Evolutionary conservation across 2,329 filamentous ascomycete species (phyloP).

Genomic region (Xylaria sp.): DNA sequence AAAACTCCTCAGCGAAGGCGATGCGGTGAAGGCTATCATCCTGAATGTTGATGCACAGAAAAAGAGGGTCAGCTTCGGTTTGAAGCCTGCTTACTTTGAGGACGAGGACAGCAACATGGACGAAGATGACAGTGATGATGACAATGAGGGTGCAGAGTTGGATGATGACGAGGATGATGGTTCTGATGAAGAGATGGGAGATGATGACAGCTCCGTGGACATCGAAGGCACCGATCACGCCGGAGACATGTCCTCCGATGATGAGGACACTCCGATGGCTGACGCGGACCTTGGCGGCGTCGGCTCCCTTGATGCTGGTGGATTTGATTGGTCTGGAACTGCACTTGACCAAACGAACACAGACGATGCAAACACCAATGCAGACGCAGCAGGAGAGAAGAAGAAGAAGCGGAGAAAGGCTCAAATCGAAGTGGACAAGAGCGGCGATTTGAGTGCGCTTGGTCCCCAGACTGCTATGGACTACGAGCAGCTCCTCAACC

Average conservation of each 20-base stretch:
- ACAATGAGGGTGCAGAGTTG: slow-evolving; percentile 41
- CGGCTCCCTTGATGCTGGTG: slow-evolving; percentile 62
- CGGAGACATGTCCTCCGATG: slow-evolving; percentile 37
- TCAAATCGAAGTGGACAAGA: slow-evolving; percentile 79
- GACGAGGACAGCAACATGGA: slow-evolving; percentile 51
- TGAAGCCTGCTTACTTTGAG: slow-evolving; percentile 89
- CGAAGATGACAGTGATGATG: slow-evolving; percentile 37
- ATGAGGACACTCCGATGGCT: slow-evolving; percentile 41
- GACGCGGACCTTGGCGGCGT: slow-evolving; percentile 35
- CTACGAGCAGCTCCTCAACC: slow-evolving; percentile 87
- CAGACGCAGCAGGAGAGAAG: slow-evolving; percentile 36
- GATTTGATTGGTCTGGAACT: slow-evolving; percentile 83
- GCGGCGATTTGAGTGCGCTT: slow-evolving; percentile 82
- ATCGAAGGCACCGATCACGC: slow-evolving; percentile 42
- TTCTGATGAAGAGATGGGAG: slow-evolving; percentile 41
- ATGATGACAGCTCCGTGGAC: slow-evolving; percentile 40
- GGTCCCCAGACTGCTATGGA: slow-evolving; percentile 87
- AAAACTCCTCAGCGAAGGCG: slow-evolving; percentile 84
- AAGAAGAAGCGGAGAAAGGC: slow-evolving; percentile 72
- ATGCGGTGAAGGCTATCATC: slow-evolving; percentile 87
- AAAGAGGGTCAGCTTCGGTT: slow-evolving; percentile 77
- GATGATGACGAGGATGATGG: slow-evolving; percentile 35
- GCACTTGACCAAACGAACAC: slow-evolving; percentile 50
- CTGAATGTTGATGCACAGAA: slow-evolving; percentile 70
- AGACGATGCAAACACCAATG: slow-evolving; percentile 47